phyloP scores from a whole-genome alignment of 768 basidiomycete genomes.

The Termitomyces sp. region DNA sequence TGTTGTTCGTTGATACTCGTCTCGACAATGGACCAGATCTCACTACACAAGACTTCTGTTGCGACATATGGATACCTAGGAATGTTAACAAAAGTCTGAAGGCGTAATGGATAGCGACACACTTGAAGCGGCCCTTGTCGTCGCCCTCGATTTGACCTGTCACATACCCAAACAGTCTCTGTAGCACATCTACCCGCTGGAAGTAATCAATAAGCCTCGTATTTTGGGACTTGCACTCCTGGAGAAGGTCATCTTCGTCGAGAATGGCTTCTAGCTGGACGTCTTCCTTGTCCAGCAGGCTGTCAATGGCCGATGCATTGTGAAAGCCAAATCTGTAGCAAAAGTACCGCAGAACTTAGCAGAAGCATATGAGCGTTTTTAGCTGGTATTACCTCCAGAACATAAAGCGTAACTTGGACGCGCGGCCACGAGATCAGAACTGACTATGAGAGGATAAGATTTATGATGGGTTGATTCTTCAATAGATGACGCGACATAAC shows the following conservation, averaged over 20 bases:
- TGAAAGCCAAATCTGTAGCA: slow-evolving; percentile 80
- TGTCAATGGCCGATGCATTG: slow-evolving; percentile 86
- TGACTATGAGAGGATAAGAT: slow-evolving; percentile 7
- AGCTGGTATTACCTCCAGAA: slow-evolving; percentile 46
- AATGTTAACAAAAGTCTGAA: not conserved
- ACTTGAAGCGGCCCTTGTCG: slow-evolving; percentile 80
- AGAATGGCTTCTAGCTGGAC: slow-evolving; percentile 86
- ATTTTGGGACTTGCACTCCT: slow-evolving; percentile 95
- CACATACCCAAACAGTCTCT: slow-evolving; percentile 78
- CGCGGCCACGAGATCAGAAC: slow-evolving; percentile 11
- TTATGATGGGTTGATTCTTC: slow-evolving; percentile 1
- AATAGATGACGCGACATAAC: slow-evolving; percentile 7
- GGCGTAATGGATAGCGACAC: slow-evolving; percentile 26
- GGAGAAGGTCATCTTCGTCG: slow-evolving; percentile 89
- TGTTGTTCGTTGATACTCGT: slow-evolving; percentile 71
- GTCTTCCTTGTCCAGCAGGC: slow-evolving; percentile 85
- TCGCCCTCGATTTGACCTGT: slow-evolving; percentile 82
- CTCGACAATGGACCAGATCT: slow-evolving; percentile 93
- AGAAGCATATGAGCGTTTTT: slow-evolving; percentile 19
- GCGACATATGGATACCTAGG: slow-evolving; percentile 86
- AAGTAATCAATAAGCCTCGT: slow-evolving; percentile 86
- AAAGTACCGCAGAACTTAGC: slow-evolving; percentile 26
- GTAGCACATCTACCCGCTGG: slow-evolving; percentile 73
- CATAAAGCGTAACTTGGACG: slow-evolving; percentile 26
- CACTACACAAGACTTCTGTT: slow-evolving; percentile 93